phyloP scores from a whole-genome alignment of 2,329 filamentous ascomycete species.

The Phialophora verrucosa region DNA sequence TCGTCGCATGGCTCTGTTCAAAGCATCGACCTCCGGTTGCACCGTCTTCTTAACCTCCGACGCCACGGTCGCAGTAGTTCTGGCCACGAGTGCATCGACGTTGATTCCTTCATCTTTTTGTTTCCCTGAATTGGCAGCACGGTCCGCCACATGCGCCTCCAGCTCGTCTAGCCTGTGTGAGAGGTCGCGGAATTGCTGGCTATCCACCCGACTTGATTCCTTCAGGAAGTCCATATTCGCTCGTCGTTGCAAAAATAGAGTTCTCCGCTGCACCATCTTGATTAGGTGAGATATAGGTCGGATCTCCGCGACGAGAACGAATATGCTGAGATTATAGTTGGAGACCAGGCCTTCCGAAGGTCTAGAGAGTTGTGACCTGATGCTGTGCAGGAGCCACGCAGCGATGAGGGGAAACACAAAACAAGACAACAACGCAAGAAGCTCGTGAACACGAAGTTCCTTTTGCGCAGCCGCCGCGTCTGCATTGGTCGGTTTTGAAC shows the following conservation, averaged over 20 bases:
- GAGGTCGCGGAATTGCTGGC: slow-evolving; percentile 54
- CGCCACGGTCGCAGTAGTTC: slow-evolving; percentile 46
- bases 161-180: slow-evolving; percentile 71
- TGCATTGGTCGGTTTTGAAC: slow-evolving; percentile 31
- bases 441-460: slow-evolving; percentile 76
- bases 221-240: slow-evolving; percentile 53
- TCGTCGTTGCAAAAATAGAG: slow-evolving; percentile 78
- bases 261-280: slow-evolving; percentile 77
- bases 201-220: slow-evolving; percentile 24
- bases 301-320: slow-evolving; percentile 84
- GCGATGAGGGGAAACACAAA: slow-evolving; percentile 78
- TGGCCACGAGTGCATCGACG: slow-evolving; percentile 47
- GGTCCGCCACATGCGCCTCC: slow-evolving; percentile 62
- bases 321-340: slow-evolving; percentile 91
- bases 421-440: slow-evolving; percentile 75
- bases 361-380: slow-evolving; percentile 78
- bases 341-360: slow-evolving; percentile 87
- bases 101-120: slow-evolving; percentile 47
- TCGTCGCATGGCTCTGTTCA: slow-evolving; percentile 84
- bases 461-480: slow-evolving; percentile 49
- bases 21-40: slow-evolving; percentile 82
- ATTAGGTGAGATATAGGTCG: slow-evolving; percentile 81
- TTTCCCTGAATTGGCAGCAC: slow-evolving; percentile 39
- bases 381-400: slow-evolving; percentile 81
- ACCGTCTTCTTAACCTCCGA: slow-evolving; percentile 68